Evolutionary conservation across 345 rosid species (phyloP).

Genomic region (Camelina hispida): DNA sequence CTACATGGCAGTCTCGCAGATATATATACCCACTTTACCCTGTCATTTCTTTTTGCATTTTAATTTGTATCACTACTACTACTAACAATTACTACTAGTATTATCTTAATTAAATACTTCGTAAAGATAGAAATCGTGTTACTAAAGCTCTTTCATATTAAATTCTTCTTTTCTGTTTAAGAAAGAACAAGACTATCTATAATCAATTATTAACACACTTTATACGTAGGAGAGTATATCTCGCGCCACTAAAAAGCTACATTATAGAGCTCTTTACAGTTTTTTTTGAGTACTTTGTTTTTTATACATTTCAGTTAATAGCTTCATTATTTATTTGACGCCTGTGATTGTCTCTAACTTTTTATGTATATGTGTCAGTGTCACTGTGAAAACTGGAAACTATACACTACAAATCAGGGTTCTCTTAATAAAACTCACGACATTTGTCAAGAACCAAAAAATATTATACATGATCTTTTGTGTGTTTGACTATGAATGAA

Average conservation of each 20-base stretch:
- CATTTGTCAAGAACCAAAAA: conserved; percentile 3
- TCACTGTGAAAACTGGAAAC: conserved; percentile 8
- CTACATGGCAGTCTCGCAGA: conserved; percentile 42
- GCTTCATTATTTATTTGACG: conserved; percentile 14
- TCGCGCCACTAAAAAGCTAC: conserved; percentile 44
- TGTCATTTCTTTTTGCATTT: not conserved
- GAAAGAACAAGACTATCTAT: not conserved
- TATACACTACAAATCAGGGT: not conserved
- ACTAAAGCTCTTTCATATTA: conserved; percentile 18
- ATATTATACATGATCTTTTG: not conserved
- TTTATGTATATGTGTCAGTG: not conserved
- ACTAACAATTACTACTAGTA: no score
- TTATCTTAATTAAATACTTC: not conserved
- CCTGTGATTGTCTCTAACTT: conserved; percentile 1
- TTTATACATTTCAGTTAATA: not conserved
- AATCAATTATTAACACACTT: conserved; percentile 13
- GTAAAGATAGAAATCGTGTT: conserved; percentile 8
- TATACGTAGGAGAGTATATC: conserved; percentile 32
- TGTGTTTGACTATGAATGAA: not conserved
- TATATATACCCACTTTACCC: conserved; percentile 30
- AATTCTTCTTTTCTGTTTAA: conserved; percentile 1
- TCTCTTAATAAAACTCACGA: not conserved
- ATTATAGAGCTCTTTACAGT: conserved; percentile 14
- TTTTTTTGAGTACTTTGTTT: not conserved
- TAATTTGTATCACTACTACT: not conserved